phyloP scores from a whole-genome alignment of 2,329 filamentous ascomycete genomes.

The Apiospora malaysiana region DNA sequence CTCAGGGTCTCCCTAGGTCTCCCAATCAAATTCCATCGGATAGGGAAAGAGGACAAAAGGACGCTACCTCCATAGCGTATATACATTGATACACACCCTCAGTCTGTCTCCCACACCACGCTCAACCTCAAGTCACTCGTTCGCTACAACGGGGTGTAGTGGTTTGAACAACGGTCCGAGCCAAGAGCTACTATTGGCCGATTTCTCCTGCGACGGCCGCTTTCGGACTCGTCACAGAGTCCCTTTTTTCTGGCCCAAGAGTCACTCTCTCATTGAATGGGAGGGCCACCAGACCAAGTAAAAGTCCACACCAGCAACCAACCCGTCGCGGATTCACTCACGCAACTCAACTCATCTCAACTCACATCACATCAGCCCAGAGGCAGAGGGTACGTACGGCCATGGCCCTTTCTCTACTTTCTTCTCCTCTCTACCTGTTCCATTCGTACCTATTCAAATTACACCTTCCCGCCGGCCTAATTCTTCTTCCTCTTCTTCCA shows the following conservation, averaged over 20 bases:
- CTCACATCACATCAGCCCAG: constrained; percentile 11
- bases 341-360: background rate
- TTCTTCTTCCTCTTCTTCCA: constrained; percentile 5
- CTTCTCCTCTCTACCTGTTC: background rate
- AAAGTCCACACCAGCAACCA: background rate
- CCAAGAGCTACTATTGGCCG: constrained; percentile 16
- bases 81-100: constrained; percentile 18
- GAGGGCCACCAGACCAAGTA: constrained; percentile 17
- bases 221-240: constrained; percentile 21
- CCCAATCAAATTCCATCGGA: constrained; percentile 16
- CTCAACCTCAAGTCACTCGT: constrained; percentile 13
- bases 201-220: constrained; percentile 17
- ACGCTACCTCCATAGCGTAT: background rate
- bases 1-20: background rate
- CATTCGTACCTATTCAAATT: background rate
- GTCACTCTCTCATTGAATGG: constrained; percentile 17
- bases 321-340: constrained; percentile 1
- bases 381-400: constrained; percentile 12
- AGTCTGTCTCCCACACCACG: background rate
- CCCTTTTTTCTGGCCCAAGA: constrained; percentile 19
- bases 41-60: constrained; percentile 2
- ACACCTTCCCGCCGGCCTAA: background rate
- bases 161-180: background rate
- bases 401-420: background rate
- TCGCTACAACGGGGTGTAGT: constrained; percentile 10